A percentile compares a stretch with the other conserved stretches of the same genome.
Evolutionary conservation across 805 yeast species (phyloP).

Genomic region (Yamadazyma ubonensis): DNA sequence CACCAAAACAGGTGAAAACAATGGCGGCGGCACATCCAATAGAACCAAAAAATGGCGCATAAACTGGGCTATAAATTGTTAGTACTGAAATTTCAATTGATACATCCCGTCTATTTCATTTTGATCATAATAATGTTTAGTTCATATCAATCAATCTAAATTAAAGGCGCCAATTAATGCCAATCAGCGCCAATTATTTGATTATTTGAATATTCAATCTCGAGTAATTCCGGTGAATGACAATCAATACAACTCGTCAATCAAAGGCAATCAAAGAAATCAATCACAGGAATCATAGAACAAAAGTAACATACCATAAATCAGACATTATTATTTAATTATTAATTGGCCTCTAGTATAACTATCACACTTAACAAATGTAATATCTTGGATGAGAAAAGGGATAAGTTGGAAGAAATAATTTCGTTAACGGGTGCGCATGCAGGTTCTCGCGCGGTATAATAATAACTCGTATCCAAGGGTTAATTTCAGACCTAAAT

Average conservation of each 20-base stretch:
- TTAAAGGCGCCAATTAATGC: too few species aligned
- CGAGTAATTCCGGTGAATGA: neutral
- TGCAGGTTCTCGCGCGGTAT: conserved; percentile 9
- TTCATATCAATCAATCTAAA: neutral
- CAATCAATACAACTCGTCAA: neutral
- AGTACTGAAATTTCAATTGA: conserved; percentile 12
- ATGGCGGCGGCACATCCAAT: conserved; percentile 99
- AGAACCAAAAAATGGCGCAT: conserved; percentile 97
- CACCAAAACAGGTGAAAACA: conserved; percentile 98
- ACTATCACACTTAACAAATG: neutral
- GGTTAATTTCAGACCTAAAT: conserved; percentile 9
- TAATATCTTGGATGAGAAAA: conserved; percentile 5
- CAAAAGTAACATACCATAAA: conserved; percentile 58
- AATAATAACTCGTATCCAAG: conserved; percentile 1
- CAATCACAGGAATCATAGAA: neutral
- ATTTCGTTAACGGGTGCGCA: conserved; percentile 11
- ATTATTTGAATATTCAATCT: too few species aligned
- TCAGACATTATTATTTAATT: conserved; percentile 54
- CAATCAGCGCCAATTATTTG: too few species aligned
- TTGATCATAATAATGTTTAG: neutral
- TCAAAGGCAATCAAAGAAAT: neutral
- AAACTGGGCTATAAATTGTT: conserved; percentile 57
- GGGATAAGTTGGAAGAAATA: conserved; percentile 12
- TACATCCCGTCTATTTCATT: neutral
- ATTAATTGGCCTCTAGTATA: conserved; percentile 2